These are phyloP conservation scores for Scopulariopsis brevicaulis DNA, from an alignment of 2,329 filamentous ascomycete species.

Conservation along the genomic window DNA sequence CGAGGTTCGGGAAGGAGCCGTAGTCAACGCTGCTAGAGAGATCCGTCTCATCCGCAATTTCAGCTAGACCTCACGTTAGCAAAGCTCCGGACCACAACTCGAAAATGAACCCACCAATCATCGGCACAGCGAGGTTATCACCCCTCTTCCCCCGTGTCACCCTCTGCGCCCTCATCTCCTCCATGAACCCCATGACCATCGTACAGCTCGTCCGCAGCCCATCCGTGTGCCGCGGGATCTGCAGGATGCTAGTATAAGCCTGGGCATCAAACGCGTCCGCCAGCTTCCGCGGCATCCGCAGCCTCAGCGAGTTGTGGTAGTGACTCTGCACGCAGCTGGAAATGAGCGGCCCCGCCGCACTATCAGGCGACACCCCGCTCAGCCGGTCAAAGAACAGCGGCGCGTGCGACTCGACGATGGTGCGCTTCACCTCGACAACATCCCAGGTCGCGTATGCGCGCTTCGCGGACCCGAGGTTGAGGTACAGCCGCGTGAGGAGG, in stretches of 20 bases:
- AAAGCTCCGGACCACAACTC: no score
- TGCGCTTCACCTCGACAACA: slow-evolving; percentile 41
- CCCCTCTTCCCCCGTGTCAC: slow-evolving; percentile 26
- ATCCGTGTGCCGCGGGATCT: slow-evolving; percentile 31
- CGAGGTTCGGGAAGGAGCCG: slow-evolving; percentile 36
- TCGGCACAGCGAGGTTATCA: slow-evolving; percentile 27
- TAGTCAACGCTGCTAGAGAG: slow-evolving; percentile 38
- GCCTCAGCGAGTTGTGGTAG: slow-evolving; percentile 31
- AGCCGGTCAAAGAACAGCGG: slow-evolving; percentile 44
- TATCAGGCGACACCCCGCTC: slow-evolving; percentile 28
- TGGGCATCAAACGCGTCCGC: slow-evolving; percentile 35
- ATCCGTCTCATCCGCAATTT: slow-evolving; percentile 23
- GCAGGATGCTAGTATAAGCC: slow-evolving; percentile 38
- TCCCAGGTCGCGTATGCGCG: slow-evolving; percentile 36
- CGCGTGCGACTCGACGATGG: slow-evolving; percentile 43
- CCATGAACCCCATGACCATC: slow-evolving; percentile 37
- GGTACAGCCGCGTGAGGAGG: slow-evolving; percentile 37
- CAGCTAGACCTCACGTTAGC: slow-evolving; percentile 17
- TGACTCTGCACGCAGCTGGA: slow-evolving; percentile 28
- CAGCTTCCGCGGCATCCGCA: slow-evolving; percentile 28
- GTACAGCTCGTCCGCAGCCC: slow-evolving; percentile 37
- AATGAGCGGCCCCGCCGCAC: slow-evolving; percentile 15
- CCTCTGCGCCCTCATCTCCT: slow-evolving; percentile 34
- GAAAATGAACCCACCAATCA: slow-evolving; percentile 30
- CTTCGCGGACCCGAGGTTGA: slow-evolving; percentile 36